Evolutionary conservation across 306 rosid species (phyloP).

Genomic region (Fragaria vesca): DNA sequence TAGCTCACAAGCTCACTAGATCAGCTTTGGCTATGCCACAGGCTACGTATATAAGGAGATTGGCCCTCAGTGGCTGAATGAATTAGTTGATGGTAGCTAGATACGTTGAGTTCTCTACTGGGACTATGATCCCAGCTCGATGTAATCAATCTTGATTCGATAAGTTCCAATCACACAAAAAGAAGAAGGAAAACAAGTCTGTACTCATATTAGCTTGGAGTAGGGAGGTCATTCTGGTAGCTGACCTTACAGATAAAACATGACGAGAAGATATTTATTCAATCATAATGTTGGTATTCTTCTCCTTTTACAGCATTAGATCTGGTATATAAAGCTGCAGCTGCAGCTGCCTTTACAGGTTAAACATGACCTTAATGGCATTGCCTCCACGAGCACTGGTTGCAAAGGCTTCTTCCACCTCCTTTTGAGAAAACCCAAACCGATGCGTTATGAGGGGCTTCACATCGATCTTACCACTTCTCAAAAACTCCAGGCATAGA

Average conservation of each 20-base stretch:
- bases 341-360: slow-evolving; percentile 37
- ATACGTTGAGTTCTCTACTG: too few species aligned
- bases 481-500: slow-evolving; percentile 74
- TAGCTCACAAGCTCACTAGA: too few species aligned
- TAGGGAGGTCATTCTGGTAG: not conserved
- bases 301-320: not conserved
- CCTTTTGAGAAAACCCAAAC: slow-evolving; percentile 80
- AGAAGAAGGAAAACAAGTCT: not conserved
- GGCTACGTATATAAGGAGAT: too few species aligned
- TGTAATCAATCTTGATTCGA: too few species aligned
- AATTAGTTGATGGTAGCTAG: too few species aligned
- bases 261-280: not conserved
- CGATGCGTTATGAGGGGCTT: slow-evolving; percentile 86
- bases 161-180: too few species aligned
- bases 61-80: too few species aligned
- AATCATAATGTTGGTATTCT: not conserved
- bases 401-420: slow-evolving; percentile 87
- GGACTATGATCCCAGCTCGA: too few species aligned
- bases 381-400: slow-evolving; percentile 93
- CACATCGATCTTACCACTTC: slow-evolving; percentile 78
- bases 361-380: slow-evolving; percentile 97
- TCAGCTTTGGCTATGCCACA: too few species aligned
- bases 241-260: not conserved
- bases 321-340: not conserved
- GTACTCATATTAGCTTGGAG: not conserved